Conservation (phyloP, 1,139 yeast species). For the Scheffersomyces quercinus region DNA sequence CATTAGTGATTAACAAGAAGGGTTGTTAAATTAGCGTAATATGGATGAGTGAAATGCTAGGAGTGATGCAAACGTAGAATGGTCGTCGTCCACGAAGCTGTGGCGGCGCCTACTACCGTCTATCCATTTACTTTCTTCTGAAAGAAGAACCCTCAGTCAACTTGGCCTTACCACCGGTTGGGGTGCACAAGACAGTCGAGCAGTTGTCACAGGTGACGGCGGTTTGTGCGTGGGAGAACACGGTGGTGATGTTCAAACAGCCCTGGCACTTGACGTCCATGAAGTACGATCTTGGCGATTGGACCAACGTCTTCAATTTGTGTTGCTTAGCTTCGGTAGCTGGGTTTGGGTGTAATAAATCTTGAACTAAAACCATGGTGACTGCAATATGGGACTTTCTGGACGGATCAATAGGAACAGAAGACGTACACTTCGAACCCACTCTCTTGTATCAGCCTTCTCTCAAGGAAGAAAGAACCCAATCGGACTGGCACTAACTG, state of each 20-base stretch:
- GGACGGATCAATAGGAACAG: too few species aligned
- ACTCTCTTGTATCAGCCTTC: too few species aligned
- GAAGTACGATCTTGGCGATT: slow-evolving; percentile 97
- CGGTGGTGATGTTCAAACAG: slow-evolving; percentile 97
- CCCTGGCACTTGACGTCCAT: slow-evolving; percentile 99
- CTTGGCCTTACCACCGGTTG: slow-evolving; percentile 99
- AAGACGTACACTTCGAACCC: too few species aligned
- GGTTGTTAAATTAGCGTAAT: too few species aligned
- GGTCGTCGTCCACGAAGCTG: too few species aligned
- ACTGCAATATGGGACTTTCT: background rate
- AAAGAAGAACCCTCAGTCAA: slow-evolving; percentile 98
- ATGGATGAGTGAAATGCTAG: too few species aligned
- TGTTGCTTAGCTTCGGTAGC: slow-evolving; percentile 95
- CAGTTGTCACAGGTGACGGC: slow-evolving; percentile 99
- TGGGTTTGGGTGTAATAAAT: slow-evolving; percentile 84
- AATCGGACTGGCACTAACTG: too few species aligned
- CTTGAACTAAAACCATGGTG: slow-evolving; percentile 19
- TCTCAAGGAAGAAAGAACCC: too few species aligned
- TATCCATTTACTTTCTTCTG: slow-evolving; percentile 83
- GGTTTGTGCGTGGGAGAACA: slow-evolving; percentile 99
- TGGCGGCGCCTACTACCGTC: too few species aligned
- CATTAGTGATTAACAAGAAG: background rate
- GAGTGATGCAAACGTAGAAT: too few species aligned
- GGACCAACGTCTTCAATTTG: slow-evolving; percentile 96
- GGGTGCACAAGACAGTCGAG: slow-evolving; percentile 96